Evolutionary conservation across 2,329 filamentous ascomycete genomes (phyloP), one percentile per base, ranked within the genome.

Genomic region (Fonsecaea multimorphosa): DNA sequence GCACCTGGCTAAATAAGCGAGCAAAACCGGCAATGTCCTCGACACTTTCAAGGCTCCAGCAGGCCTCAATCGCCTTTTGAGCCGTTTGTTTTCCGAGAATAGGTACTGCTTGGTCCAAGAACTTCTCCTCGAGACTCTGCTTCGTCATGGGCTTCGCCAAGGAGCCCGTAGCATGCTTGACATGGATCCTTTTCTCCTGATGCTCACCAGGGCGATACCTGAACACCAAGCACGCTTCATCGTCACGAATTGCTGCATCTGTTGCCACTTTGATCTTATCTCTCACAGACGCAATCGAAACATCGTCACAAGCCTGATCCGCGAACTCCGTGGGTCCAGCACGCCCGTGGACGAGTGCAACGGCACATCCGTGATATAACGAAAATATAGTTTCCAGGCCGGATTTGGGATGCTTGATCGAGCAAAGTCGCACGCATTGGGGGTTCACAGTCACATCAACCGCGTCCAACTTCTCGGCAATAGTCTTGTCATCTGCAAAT

Each of bases 381-480:
- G 82, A 84, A 69, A 86, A 86, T 44, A 86, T 86, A 1, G 76
- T 81, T 71, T 84, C 81, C 1, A 86, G 74, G 0, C 82, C 83
- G 56, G 82, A 81, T 59, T 76, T 77, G 0, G 84, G 84, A 12
- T 74, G 74, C 8, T 74, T 79, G 72, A 85, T 84, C 0, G 81
- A 82, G 0, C 83, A 85, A 14, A 86, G 74, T 54, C 85, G 80
- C 1, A 86, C 70, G 2, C 85, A 84, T 11, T 85, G 76, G 0
- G 82, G 83, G 71, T 86, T 83, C 0, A 85, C 83, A 24, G 73
- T 74, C 2, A 79, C 72, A 14, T 80, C 73, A 0, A 85, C 77
- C 9, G 70, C 74, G 61, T 77, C 72, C 36, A 84, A 73, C 52
- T 75, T 68, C 8, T 69, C 55, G 57, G 82, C n/a, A 14, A 64